Conservation (phyloP, 225 moss, liverwort and hornwort genomes). For the Sphagnum contortum region DNA sequence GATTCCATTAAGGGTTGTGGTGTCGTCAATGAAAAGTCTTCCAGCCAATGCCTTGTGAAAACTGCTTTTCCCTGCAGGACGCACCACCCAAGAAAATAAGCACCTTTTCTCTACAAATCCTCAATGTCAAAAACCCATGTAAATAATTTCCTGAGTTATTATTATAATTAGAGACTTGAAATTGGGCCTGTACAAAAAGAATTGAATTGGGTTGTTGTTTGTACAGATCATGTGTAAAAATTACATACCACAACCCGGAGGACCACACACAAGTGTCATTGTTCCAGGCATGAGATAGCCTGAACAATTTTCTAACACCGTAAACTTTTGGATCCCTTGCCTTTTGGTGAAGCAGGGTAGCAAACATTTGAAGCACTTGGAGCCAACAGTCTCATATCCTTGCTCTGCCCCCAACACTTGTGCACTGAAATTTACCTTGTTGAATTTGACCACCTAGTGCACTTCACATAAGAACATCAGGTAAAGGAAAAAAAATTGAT, state of each 20-base stretch:
- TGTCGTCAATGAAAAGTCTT: constrained; percentile 40
- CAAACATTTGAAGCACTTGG: constrained; percentile 36
- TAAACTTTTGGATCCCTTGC: constrained; percentile 46
- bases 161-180: no score
- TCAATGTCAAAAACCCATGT: no score
- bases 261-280: constrained; percentile 85
- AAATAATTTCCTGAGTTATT: no score
- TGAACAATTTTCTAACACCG: constrained; percentile 69
- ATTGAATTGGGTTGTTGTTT: no score
- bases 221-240: no score
- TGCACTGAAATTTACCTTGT: constrained; percentile 50
- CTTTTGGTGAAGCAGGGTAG: constrained; percentile 44
- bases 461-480: not conserved
- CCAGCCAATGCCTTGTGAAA: constrained; percentile 75
- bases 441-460: constrained; percentile 71
- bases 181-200: no score
- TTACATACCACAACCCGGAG: constrained; percentile 71
- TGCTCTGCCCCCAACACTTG: constrained; percentile 48
- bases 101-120: no score
- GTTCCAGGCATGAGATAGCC: constrained; percentile 95
- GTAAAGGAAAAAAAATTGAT: not conserved
- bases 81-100: not conserved
- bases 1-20: constrained; percentile 32
- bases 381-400: constrained; percentile 74
- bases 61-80: constrained; percentile 57